phyloP scores from a whole-genome alignment of 1,139 yeast species.

The Saccharomyces hybrid region DNA sequence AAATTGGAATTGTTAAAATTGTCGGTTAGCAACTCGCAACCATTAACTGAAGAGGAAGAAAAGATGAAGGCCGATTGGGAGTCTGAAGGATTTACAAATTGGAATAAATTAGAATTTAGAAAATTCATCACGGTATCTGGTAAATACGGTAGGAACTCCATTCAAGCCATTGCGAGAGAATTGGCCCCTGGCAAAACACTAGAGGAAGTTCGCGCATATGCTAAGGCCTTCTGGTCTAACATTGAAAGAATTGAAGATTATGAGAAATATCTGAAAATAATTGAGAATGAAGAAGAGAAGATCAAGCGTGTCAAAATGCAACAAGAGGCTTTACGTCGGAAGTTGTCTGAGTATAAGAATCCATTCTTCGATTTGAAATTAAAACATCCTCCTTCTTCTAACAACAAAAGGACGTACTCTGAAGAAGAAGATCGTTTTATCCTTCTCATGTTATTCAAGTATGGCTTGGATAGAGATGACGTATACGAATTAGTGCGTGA shows the following conservation, averaged over 20 bases:
- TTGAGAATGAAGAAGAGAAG: constrained; percentile 73
- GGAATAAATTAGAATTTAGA: constrained; percentile 69
- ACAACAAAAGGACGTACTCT: constrained; percentile 52
- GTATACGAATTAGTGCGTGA: constrained; percentile 57
- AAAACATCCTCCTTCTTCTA: constrained; percentile 55
- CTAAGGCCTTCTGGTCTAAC: constrained; percentile 59
- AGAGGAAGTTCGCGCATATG: constrained; percentile 64
- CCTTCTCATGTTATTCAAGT: constrained; percentile 54
- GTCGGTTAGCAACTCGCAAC: constrained; percentile 56
- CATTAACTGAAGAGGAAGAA: constrained; percentile 64
- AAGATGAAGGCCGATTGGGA: constrained; percentile 47
- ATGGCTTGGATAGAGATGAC: constrained; percentile 60
- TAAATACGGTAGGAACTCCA: constrained; percentile 63
- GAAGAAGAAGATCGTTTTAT: constrained; percentile 72
- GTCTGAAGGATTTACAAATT: constrained; percentile 51
- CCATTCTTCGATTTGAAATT: constrained; percentile 61
- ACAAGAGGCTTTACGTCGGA: constrained; percentile 59
- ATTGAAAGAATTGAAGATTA: constrained; percentile 64
- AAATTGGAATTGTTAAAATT: constrained; percentile 54
- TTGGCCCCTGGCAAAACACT: constrained; percentile 49
- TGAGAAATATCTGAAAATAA: constrained; percentile 57
- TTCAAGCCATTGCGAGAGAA: constrained; percentile 54
- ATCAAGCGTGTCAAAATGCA: constrained; percentile 51
- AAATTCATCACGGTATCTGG: constrained; percentile 55
- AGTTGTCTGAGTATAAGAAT: constrained; percentile 50